phyloP scores from a whole-genome alignment of 75 land plant species.

The Pinus taeda region DNA sequence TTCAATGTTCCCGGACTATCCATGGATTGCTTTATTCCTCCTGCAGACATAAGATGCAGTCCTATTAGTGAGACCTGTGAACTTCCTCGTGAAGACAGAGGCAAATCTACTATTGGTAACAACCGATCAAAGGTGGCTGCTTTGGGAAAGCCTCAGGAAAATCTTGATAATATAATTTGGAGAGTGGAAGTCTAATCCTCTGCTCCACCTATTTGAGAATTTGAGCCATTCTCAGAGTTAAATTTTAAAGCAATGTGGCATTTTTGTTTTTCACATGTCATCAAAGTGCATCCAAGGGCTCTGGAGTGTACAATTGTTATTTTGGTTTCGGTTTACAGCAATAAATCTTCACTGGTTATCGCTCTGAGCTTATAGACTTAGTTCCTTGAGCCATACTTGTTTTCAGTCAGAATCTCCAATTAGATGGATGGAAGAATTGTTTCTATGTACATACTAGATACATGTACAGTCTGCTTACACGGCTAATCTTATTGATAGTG shows the following conservation, averaged over 20 bases:
- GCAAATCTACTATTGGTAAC: slow-evolving; percentile 8
- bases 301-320: background rate
- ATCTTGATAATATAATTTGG: slow-evolving; percentile 33
- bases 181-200: slow-evolving; percentile 25
- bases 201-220: background rate
- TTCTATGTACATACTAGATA: background rate
- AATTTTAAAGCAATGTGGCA: background rate
- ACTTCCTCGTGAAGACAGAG: slow-evolving; percentile 42
- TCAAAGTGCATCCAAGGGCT: background rate
- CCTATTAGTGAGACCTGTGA: slow-evolving; percentile 41
- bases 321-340: background rate
- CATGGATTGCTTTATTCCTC: slow-evolving; percentile 46
- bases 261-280: background rate
- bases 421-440: slow-evolving; percentile 5
- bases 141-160: slow-evolving; percentile 34
- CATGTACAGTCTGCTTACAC: background rate
- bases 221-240: background rate
- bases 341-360: background rate
- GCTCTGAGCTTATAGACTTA: background rate
- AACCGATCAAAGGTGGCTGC: slow-evolving; percentile 39
- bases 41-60: slow-evolving; percentile 34
- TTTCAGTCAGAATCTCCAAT: background rate
- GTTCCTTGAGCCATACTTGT: background rate
- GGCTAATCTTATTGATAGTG: background rate
- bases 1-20: slow-evolving; percentile 50